Evolutionary conservation across 176 grass and related monocot species (phyloP).

Genomic region (Alopecurus myosuroides): DNA sequence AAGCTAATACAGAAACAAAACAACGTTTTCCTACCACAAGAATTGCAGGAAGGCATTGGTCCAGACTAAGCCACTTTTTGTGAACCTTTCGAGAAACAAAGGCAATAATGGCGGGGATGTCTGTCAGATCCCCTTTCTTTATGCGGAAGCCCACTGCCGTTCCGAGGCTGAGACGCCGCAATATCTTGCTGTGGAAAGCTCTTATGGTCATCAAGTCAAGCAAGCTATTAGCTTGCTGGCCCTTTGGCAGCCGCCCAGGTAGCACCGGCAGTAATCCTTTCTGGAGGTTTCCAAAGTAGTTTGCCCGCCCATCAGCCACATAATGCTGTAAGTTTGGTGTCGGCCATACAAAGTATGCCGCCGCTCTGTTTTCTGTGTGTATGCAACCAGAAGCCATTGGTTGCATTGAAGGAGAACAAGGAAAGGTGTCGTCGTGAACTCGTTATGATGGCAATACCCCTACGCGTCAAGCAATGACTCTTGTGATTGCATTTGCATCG

Average conservation of each 20-base stretch:
- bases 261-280: conserved; percentile 81
- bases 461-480: conserved; percentile 73
- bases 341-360: conserved; percentile 98
- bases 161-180: conserved; percentile 77
- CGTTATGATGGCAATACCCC: conserved; percentile 40
- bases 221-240: conserved; percentile 86
- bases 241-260: conserved; percentile 56
- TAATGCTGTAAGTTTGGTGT: conserved; percentile 74
- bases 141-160: conserved; percentile 95
- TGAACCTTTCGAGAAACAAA: conserved; percentile 96
- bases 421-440: no score
- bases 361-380: conserved; percentile 68
- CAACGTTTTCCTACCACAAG: conserved; percentile 49
- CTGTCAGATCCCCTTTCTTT: conserved; percentile 71
- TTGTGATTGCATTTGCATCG: conserved; percentile 54
- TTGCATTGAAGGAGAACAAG: conserved; percentile 66
- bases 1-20: conserved; percentile 4
- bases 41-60: conserved; percentile 79
- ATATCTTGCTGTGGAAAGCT: conserved; percentile 98
- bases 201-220: conserved; percentile 99
- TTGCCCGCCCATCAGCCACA: conserved; percentile 86
- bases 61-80: conserved; percentile 70
- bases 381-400: conserved; percentile 73
- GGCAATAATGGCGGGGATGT: conserved; percentile 84
- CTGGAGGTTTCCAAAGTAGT: conserved; percentile 97